phyloP scores from a whole-genome alignment of 306 rosid species.

The Alnus glutinosa region DNA sequence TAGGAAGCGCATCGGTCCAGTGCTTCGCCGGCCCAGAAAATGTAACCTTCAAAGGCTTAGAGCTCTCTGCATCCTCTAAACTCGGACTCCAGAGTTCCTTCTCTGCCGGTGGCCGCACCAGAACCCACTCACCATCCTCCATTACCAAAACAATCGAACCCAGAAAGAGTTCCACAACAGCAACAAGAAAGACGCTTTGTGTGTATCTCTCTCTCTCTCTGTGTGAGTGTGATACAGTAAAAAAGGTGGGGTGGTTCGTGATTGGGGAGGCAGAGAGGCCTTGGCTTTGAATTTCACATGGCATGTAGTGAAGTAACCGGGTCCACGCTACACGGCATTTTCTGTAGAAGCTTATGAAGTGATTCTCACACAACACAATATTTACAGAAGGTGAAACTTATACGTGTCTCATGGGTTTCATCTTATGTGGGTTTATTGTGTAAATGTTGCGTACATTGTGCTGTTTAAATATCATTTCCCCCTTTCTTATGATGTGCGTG shows the following conservation, averaged over 20 bases:
- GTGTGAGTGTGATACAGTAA: no score
- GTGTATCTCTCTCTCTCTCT: neutral
- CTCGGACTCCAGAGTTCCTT: slow-evolving; percentile 62
- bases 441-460: no score
- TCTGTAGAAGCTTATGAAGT: neutral
- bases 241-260: no score
- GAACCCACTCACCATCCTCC: slow-evolving; percentile 58
- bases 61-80: slow-evolving; percentile 23
- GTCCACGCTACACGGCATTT: slow-evolving; percentile 7
- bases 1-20: slow-evolving; percentile 90
- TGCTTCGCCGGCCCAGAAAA: slow-evolving; percentile 64
- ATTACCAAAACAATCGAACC: slow-evolving; percentile 5
- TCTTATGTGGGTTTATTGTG: no score
- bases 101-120: slow-evolving; percentile 42
- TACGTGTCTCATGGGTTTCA: no score
- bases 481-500: neutral
- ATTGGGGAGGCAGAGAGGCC: neutral
- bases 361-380: no score
- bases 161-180: neutral
- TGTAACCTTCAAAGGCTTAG: slow-evolving; percentile 63
- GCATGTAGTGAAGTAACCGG: neutral
- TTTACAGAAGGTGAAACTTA: no score
- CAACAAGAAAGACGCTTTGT: neutral
- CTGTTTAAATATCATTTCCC: no score
- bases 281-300: slow-evolving; percentile 7